Evolutionary conservation across 352 stramenopile genomes (phyloP).

Genomic region (Phytophthora tubulina): DNA sequence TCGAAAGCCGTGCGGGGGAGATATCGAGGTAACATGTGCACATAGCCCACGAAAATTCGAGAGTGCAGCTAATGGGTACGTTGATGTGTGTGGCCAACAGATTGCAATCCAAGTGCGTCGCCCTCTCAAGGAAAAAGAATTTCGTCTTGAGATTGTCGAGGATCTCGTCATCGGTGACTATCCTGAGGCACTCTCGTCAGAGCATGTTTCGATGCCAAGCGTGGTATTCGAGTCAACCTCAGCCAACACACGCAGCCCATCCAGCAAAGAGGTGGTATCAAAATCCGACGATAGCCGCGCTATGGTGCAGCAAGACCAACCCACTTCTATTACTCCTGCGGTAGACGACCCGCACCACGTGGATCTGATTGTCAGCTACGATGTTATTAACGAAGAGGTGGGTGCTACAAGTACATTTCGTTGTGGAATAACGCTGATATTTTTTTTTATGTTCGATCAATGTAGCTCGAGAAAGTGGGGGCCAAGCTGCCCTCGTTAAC

Average conservation of each 20-base stretch:
- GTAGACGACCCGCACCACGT: conserved; percentile 64
- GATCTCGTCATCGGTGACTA: conserved; percentile 71
- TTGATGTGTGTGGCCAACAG: conserved; percentile 33
- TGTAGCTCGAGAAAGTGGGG: conserved; percentile 73
- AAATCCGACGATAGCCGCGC: background rate
- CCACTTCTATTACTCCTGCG: background rate
- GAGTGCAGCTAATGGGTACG: conserved; percentile 10
- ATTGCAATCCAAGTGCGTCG: conserved; percentile 64
- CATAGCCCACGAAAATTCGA: background rate
- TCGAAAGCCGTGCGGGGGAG: conserved; percentile 68
- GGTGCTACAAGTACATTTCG: background rate
- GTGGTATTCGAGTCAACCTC: conserved; percentile 17
- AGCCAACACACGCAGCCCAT: background rate
- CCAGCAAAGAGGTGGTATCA: background rate
- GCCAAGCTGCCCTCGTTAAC: conserved; percentile 55
- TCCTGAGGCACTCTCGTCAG: conserved; percentile 20
- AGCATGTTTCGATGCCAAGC: conserved; percentile 27
- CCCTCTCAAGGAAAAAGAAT: conserved; percentile 74
- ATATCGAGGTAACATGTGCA: conserved; percentile 60
- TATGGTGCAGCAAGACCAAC: conserved; percentile 7
- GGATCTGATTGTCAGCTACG: conserved; percentile 86
- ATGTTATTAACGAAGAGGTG: conserved; percentile 89
- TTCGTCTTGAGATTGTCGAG: conserved; percentile 50
- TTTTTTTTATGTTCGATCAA: background rate
- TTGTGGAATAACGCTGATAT: conserved; percentile 8